phyloP scores from a whole-genome alignment of 345 rosid species.

The Gossypium bickii region DNA sequence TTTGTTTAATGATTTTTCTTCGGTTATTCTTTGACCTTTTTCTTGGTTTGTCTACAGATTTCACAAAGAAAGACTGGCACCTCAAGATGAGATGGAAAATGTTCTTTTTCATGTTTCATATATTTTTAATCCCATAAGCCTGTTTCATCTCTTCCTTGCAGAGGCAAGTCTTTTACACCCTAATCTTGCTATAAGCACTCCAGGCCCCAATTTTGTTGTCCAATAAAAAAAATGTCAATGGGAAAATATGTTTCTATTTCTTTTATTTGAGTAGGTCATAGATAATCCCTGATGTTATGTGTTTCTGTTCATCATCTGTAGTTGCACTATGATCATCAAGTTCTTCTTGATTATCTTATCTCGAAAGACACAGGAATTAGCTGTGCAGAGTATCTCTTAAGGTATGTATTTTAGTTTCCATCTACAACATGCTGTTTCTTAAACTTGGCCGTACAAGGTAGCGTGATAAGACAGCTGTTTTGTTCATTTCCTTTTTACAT shows the following conservation, averaged over 20 bases:
- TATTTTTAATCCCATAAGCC: conserved; percentile 56
- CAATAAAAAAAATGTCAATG: neutral
- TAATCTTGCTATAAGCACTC: neutral
- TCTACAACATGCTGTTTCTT: conserved; percentile 3
- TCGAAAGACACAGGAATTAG: conserved; percentile 67
- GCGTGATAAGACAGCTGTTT: neutral
- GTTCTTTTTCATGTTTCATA: conserved; percentile 37
- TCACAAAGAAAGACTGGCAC: conserved; percentile 24
- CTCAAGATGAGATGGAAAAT: conserved; percentile 32
- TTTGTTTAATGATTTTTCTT: conserved; percentile 9
- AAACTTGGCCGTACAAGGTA: neutral
- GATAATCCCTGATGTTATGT: conserved; percentile 9
- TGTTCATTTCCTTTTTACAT: neutral
- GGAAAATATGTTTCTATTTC: neutral
- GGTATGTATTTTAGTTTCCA: conserved; percentile 38
- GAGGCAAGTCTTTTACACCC: conserved; percentile 45
- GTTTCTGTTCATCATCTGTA: conserved; percentile 25
- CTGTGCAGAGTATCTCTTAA: conserved; percentile 78
- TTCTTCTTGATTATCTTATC: conserved; percentile 88
- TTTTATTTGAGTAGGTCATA: conserved; percentile 9
- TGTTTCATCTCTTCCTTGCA: conserved; percentile 71
- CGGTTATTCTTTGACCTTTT: conserved; percentile 5
- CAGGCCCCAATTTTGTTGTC: neutral
- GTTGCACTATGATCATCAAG: conserved; percentile 88
- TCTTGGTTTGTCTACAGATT: conserved; percentile 36